Evolutionary conservation across 306 rosid genomes (phyloP).

Genomic region (Senna tora): DNA sequence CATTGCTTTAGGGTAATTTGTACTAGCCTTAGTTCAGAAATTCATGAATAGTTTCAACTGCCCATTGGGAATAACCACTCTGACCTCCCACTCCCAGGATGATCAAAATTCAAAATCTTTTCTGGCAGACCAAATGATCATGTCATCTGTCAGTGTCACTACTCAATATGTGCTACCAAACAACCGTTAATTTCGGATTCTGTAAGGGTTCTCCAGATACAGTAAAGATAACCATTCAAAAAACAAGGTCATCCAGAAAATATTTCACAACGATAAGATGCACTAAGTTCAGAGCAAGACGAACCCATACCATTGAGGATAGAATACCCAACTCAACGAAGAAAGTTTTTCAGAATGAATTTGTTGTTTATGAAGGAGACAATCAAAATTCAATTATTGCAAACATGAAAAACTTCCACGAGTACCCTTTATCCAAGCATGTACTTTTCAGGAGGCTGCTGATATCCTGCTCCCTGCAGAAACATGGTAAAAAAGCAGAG

Average conservation of each 20-base stretch:
- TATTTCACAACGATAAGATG: background rate
- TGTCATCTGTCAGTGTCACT: background rate
- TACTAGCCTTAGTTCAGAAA: too few relatives aligned
- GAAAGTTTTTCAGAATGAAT: background rate
- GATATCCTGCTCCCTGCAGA: conserved; percentile 17
- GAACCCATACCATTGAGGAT: background rate
- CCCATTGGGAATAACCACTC: background rate
- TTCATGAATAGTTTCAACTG: too few relatives aligned
- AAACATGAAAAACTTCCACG: background rate
- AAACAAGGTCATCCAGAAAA: background rate
- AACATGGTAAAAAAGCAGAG: background rate
- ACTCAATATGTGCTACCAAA: background rate
- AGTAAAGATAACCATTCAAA: background rate
- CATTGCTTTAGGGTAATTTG: too few relatives aligned
- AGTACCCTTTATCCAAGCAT: background rate
- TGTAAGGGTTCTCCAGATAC: background rate
- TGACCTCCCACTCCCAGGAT: background rate
- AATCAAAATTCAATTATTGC: conserved; percentile 14
- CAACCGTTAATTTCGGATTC: background rate
- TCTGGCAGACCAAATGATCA: background rate
- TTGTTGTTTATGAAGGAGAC: background rate
- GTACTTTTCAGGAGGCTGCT: background rate
- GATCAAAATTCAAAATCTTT: conserved; percentile 12
- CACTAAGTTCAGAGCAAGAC: background rate
- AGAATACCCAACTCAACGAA: background rate